These are phyloP conservation scores for Diatrype stigma DNA, from an alignment of 2,329 filamentous ascomycete genomes.

Conservation along the genomic window DNA sequence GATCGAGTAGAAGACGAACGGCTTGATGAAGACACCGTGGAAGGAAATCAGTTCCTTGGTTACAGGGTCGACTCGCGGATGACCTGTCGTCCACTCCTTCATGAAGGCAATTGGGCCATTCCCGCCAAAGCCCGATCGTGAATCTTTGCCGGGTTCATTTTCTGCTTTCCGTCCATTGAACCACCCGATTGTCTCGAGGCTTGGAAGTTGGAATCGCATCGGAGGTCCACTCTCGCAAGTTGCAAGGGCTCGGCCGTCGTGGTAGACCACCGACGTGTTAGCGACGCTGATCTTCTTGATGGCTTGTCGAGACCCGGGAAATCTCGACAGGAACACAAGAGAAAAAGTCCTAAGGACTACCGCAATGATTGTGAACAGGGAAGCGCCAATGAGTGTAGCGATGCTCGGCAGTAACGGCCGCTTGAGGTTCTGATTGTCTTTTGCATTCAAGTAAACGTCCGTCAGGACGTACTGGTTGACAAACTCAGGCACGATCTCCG, in stretches of 20 bases:
- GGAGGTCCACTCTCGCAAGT: conserved; percentile 70
- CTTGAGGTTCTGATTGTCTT: conserved; percentile 40
- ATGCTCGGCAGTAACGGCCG: conserved; percentile 64
- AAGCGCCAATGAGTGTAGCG: conserved; percentile 59
- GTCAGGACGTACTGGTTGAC: conserved; percentile 68
- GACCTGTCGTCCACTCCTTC: conserved; percentile 67
- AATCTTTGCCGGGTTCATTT: conserved; percentile 33
- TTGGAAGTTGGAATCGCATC: conserved; percentile 59
- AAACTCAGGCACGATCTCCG: conserved; percentile 53
- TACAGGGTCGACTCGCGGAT: conserved; percentile 61
- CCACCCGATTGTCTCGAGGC: conserved; percentile 66
- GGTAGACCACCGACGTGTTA: conserved; percentile 63
- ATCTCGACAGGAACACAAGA: conserved; percentile 53
- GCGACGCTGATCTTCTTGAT: conserved; percentile 68
- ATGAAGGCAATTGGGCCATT: conserved; percentile 55
- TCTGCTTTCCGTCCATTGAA: conserved; percentile 58
- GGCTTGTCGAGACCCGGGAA: conserved; percentile 49
- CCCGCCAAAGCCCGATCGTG: conserved; percentile 46
- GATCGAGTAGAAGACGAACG: conserved; percentile 64
- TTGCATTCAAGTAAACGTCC: conserved; percentile 56
- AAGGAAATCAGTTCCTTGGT: conserved; percentile 65
- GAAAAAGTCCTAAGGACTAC: conserved; percentile 53
- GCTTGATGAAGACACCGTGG: conserved; percentile 60
- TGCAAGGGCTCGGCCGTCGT: conserved; percentile 64
- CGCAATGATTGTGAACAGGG: conserved; percentile 44